Base-by-base conservation (phyloP, 352 stramenopile species). In the Phytophthora cryptogea region DNA sequence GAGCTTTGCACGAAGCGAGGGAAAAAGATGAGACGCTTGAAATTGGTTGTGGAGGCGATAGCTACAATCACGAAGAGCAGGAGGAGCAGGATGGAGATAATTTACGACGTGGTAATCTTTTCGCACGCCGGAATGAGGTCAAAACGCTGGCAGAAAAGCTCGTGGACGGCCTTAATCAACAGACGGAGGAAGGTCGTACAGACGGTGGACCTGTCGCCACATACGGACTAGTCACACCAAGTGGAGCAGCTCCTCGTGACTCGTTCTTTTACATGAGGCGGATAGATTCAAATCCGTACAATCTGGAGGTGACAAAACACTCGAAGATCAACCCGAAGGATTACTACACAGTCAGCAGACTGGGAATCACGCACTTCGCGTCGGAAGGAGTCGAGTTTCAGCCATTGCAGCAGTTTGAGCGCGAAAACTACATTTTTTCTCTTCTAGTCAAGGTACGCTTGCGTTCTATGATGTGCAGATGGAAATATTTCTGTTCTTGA, bases 341-440 rank as follows among this genome's bases (percentile, higher is more conserved):
- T 54, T 97, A 97, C 65, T 98, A 94, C 59, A 98, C 92, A 0
- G 80, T 97, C 5, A 96, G 86, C 43, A 73, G 87, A 11, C 59
- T 90, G 7, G 93, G 93, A 10, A 83, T 98, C 39, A 97, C 92
- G 4, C 89, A 96, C 42, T 98, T 98, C 51, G 63, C 72, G 6
- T 47, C 76, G 35, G 72, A 82, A 23, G 78, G 86, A 44, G 82
- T 80, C 9, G 90, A 97, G n/a, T 98, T 98, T 57, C 83, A 92
- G 10, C 53, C 83, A 16, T 73, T 98, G 39, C 75, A 93, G 43
- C 82, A 77, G 44, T 98, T 96, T 67, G 94, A 98, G 51, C 78
- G 88, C 17, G 94, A 98, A 58, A 96, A 95, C 61, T 88, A 88
- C 36, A 73, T 97, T 52, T 98, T 96, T 57, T 87, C 81, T 8